Evolutionary conservation across 169 alveolate genomes (phyloP).

Genomic region (Eimeria necatrix): DNA sequence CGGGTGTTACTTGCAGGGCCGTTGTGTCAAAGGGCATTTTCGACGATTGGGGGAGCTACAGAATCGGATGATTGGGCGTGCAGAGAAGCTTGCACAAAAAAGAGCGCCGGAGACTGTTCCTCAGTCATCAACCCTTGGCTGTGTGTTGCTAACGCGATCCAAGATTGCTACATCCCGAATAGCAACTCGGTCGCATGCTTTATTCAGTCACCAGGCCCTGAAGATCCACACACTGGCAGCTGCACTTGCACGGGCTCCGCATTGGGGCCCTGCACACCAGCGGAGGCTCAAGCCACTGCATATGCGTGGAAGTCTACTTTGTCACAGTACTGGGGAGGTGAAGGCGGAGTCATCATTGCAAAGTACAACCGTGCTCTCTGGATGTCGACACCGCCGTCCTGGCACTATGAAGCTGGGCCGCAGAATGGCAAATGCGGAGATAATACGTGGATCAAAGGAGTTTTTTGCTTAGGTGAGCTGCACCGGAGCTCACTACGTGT

Average conservation of each 20-base stretch:
- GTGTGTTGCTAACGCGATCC: constrained; percentile 6
- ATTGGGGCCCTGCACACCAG: constrained; percentile 42
- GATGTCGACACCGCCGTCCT: constrained; percentile 4
- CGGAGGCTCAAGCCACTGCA: constrained; percentile 37
- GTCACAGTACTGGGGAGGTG: constrained; percentile 1
- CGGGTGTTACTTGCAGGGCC: constrained; percentile 42
- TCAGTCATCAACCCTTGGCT: constrained; percentile 8
- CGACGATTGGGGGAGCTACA: constrained; percentile 54
- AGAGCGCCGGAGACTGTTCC: neutral
- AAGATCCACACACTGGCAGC: constrained; percentile 18
- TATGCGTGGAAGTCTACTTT: constrained; percentile 26
- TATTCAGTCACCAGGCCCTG: constrained; percentile 56
- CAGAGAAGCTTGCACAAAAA: neutral
- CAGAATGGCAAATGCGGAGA: constrained; percentile 16
- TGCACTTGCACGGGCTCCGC: constrained; percentile 32
- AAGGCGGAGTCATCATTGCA: constrained; percentile 60
- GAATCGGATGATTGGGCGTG: constrained; percentile 16
- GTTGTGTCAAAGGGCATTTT: constrained; percentile 14
- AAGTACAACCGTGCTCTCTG: constrained; percentile 58
- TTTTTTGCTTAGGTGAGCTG: constrained; percentile 43
- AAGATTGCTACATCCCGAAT: constrained; percentile 54
- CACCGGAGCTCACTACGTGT: neutral
- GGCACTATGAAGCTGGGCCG: constrained; percentile 66
- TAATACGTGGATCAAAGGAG: constrained; percentile 39
- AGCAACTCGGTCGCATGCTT: constrained; percentile 13